phyloP scores from a whole-genome alignment of 176 grass and related monocot genomes.

The Paspalum notatum region DNA sequence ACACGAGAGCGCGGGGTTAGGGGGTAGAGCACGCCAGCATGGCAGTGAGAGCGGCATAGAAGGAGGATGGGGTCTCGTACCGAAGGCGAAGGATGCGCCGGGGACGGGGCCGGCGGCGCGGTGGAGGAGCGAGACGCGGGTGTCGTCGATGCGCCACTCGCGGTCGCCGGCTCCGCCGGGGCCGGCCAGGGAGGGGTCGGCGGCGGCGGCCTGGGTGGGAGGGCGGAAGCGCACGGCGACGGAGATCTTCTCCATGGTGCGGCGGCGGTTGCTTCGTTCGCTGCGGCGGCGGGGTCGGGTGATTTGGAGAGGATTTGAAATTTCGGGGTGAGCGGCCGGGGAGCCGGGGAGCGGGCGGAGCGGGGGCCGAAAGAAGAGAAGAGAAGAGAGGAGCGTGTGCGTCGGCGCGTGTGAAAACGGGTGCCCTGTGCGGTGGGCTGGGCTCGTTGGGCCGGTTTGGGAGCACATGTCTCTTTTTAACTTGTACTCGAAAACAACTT shows the following conservation, averaged over 20 bases:
- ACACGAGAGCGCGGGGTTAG: not conserved
- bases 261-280: constrained; percentile 11
- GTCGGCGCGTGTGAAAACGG: too few species aligned
- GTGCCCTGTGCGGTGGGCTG: too few species aligned
- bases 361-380: too few species aligned
- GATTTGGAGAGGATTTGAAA: constrained; percentile 40
- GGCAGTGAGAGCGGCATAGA: not conserved
- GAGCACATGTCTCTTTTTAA: too few species aligned
- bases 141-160: constrained; percentile 72
- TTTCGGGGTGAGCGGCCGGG: constrained; percentile 24
- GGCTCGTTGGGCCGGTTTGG: too few species aligned
- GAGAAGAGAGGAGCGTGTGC: not conserved
- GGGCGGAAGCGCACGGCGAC: constrained; percentile 94
- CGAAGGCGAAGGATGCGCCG: constrained; percentile 72
- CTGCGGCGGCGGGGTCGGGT: not conserved
- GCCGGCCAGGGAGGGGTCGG: not conserved
- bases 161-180: constrained; percentile 35
- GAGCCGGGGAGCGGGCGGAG: not conserved
- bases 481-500: too few species aligned
- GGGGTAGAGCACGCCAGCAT: too few species aligned
- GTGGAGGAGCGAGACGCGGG: constrained; percentile 66
- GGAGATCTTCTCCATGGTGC: constrained; percentile 88
- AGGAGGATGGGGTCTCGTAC: constrained; percentile 32
- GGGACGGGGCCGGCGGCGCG: constrained; percentile 48
- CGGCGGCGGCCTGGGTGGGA: not conserved